Evolutionary conservation across 2,329 filamentous ascomycete species (phyloP), one percentile per base, ranked within the genome.

Genomic region (Byssothecium circinans): DNA sequence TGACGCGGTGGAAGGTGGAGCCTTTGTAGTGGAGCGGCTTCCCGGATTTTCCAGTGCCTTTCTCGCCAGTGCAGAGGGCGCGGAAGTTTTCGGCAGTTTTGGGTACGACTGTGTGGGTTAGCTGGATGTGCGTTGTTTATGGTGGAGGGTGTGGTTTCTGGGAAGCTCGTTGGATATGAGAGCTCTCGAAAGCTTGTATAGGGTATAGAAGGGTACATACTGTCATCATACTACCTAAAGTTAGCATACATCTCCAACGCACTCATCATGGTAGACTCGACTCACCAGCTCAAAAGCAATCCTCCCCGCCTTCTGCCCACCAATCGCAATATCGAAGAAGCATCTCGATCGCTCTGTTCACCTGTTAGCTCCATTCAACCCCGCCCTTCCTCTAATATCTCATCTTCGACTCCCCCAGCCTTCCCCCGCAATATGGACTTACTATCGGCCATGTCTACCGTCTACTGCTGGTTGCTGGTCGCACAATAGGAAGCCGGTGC

Each of bases 81-180:
- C 91, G 89, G 81, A 97, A 97, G 81, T 97, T 97, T 65, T 96
- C 91, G 56, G 88, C 89, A 4, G 92, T 97, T 79, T 95, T 96
- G 67, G 92, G 92, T 17, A 96, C 91, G 52, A 95, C 80, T 71
- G 48, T 38, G 20, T 15, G 17, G 15, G 32, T 12, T 8, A 34
- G 29, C 57, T 45, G 58, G 57, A 38, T 33, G 8, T 5, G 18
- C 40, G 2, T 33, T 8, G 42, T 15, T 10, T 23, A n/a, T 20
- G 14, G 12, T 29, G 25, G 14, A 33, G 2, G 34, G 32, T 29
- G 39, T 20, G 43, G n/a, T 7, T 15, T 12, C 38, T 15, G 8
- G 17, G 15, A 25, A 25, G 5, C 23, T 25, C 6, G 23, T 25
- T n/a, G n/a, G n/a, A n/a, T n/a, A n/a, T n/a, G 39, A 23, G 43